These are phyloP conservation scores for Coffea humblotiana DNA, from an alignment of 305 asterid genomes.

Conservation along the genomic window DNA sequence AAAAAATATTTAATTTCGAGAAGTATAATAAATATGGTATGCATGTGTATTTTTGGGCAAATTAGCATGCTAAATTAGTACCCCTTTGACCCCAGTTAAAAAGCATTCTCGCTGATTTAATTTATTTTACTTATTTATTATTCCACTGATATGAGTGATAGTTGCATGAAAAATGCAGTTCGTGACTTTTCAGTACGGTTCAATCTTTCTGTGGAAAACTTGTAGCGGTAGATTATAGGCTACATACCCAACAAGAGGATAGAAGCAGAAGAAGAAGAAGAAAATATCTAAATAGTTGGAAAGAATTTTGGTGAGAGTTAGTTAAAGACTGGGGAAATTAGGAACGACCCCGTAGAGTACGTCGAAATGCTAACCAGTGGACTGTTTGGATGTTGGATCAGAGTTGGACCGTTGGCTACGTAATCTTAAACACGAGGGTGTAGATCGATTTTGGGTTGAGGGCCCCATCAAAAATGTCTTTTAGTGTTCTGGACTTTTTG, in stretches of 20 bases:
- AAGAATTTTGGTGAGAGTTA: neutral
- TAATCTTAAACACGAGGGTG: constrained; percentile 1
- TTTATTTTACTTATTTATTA: too few relatives aligned
- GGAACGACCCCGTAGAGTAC: neutral
- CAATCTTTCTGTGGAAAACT: neutral
- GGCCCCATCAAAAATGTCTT: neutral
- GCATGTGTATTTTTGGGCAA: too few relatives aligned
- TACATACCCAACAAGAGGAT: neutral
- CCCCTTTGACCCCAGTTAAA: too few relatives aligned
- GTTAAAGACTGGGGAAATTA: neutral
- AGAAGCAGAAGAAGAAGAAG: too few relatives aligned
- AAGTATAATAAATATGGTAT: too few relatives aligned
- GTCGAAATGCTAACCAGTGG: neutral
- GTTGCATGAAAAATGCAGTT: too few relatives aligned
- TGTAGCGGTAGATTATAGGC: neutral
- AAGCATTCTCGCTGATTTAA: too few relatives aligned
- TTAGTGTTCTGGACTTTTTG: neutral
- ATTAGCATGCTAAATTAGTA: too few relatives aligned
- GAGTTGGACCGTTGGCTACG: neutral
- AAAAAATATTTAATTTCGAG: too few relatives aligned
- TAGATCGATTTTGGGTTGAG: neutral
- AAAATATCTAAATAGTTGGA: neutral
- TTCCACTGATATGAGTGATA: too few relatives aligned
- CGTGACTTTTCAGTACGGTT: too few relatives aligned
- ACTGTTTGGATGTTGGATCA: neutral